Percentiles rank a stretch among this genome's conserved stretches.
Evolutionary conservation across 2,329 filamentous ascomycete species (phyloP).

Genomic region (Bipolaris cookei): DNA sequence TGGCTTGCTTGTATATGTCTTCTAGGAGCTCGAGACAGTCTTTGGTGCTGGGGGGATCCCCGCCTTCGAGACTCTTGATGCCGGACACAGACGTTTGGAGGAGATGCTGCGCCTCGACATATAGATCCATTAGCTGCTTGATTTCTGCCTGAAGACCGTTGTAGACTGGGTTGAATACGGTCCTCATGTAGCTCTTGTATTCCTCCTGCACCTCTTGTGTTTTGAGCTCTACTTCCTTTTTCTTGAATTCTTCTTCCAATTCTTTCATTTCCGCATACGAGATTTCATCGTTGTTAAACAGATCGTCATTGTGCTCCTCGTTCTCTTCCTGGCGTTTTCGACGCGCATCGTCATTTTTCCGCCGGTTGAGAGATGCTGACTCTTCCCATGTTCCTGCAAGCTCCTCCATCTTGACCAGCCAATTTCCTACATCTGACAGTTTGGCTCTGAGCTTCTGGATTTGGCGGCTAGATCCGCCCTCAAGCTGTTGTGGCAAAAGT

Average conservation of each 20-base stretch:
- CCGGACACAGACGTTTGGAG: slow-evolving; percentile 36
- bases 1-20: slow-evolving; percentile 55
- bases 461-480: slow-evolving; percentile 18
- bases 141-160: slow-evolving; percentile 58
- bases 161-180: slow-evolving; percentile 60
- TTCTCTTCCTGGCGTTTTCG: slow-evolving; percentile 59
- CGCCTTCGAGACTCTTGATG: slow-evolving; percentile 25
- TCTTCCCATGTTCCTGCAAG: slow-evolving; percentile 54
- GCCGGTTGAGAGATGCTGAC: slow-evolving; percentile 52
- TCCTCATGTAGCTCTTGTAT: slow-evolving; percentile 57
- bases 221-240: slow-evolving; percentile 58
- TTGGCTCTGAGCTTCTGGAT: slow-evolving; percentile 34
- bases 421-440: slow-evolving; percentile 21
- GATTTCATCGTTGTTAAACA: slow-evolving; percentile 64
- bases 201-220: slow-evolving; percentile 61
- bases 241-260: slow-evolving; percentile 62
- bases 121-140: slow-evolving; percentile 55
- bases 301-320: slow-evolving; percentile 59
- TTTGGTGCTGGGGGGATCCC: slow-evolving; percentile 26
- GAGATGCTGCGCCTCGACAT: slow-evolving; percentile 45
- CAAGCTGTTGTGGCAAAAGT: slow-evolving; percentile 30
- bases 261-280: slow-evolving; percentile 63
- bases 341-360: slow-evolving; percentile 57
- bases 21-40: slow-evolving; percentile 47
- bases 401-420: slow-evolving; percentile 28